These are phyloP conservation scores for Boletus mariae DNA, from an alignment of 1,284 basidiomycete genomes.

Conservation along the genomic window DNA sequence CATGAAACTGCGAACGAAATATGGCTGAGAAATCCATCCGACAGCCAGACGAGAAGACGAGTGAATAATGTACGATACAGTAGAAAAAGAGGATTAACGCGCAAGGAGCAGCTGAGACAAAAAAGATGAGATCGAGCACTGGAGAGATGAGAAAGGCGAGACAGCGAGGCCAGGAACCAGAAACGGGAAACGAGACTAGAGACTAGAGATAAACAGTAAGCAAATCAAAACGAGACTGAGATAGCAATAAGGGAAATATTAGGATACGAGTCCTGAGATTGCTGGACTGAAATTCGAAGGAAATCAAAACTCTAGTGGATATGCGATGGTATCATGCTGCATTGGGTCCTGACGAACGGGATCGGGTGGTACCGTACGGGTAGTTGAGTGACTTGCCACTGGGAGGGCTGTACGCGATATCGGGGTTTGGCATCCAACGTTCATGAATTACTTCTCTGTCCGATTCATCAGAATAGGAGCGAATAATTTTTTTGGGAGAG, in stretches of 20 bases:
- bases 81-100: constrained; percentile 26
- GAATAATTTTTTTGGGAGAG: constrained; percentile 46
- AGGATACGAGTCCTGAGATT: constrained; percentile 31
- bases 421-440: constrained; percentile 47
- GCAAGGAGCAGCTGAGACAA: constrained; percentile 27
- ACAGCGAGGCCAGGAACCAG: constrained; percentile 10
- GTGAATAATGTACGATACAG: constrained; percentile 34
- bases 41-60: constrained; percentile 27
- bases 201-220: constrained; percentile 20
- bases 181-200: constrained; percentile 12
- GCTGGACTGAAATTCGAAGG: constrained; percentile 20
- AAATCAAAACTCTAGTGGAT: constrained; percentile 22
- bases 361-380: constrained; percentile 28
- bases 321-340: constrained; percentile 29
- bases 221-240: constrained; percentile 21
- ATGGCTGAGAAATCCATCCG: constrained; percentile 34
- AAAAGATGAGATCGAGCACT: constrained; percentile 8
- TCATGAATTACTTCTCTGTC: constrained; percentile 43
- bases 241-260: constrained; percentile 37
- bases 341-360: constrained; percentile 34
- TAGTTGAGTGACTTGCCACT: constrained; percentile 29
- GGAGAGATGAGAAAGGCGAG: constrained; percentile 12
- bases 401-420: constrained; percentile 32
- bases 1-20: constrained; percentile 21
- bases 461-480: constrained; percentile 52